Evolutionary conservation across 176 grass and related monocot genomes (phyloP).

Genomic region (Carex pumila): DNA sequence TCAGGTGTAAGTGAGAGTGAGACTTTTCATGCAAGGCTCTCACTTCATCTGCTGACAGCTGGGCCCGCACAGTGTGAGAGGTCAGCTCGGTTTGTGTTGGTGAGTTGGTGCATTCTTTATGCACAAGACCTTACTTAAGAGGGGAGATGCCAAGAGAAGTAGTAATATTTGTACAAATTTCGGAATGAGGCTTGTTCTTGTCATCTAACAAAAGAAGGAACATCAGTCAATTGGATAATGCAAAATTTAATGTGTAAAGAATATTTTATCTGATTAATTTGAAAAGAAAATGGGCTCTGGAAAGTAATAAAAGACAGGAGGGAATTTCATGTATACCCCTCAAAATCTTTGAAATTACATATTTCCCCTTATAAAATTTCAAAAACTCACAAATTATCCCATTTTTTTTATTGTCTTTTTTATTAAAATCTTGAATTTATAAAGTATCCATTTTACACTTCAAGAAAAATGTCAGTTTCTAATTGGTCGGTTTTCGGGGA

Average conservation of each 20-base stretch:
- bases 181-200: neutral
- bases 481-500: too few species aligned
- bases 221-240: neutral
- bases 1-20: conserved; percentile 48
- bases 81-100: conserved; percentile 42
- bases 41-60: conserved; percentile 20
- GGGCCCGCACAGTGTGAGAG: conserved; percentile 52
- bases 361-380: too few species aligned
- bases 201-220: neutral
- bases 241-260: neutral
- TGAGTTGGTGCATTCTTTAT: conserved; percentile 67
- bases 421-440: too few species aligned
- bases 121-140: neutral
- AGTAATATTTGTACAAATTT: neutral
- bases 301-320: neutral
- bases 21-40: conserved; percentile 28
- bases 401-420: too few species aligned
- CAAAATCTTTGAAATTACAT: too few species aligned
- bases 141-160: neutral
- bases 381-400: too few species aligned
- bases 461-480: too few species aligned
- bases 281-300: neutral
- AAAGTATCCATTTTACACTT: too few species aligned
- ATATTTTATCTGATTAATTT: neutral
- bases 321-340: too few species aligned